These are phyloP conservation scores for Mycena sp. DNA, from an alignment of 1,284 basidiomycete genomes.

Conservation along the genomic window DNA sequence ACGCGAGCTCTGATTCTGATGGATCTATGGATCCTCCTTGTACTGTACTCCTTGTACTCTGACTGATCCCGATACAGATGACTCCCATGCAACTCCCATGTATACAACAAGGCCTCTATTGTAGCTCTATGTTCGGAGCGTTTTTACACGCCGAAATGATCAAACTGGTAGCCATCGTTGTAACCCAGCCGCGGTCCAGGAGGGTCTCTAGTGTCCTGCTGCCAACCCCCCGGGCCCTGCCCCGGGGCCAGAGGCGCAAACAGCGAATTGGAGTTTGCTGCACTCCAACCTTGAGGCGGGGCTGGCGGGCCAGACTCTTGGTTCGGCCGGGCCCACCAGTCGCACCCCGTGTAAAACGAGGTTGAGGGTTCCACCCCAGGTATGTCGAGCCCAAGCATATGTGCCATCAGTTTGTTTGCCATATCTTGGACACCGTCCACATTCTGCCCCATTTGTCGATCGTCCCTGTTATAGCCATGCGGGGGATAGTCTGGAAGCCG, in stretches of 20 bases:
- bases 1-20: not conserved
- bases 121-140: not conserved
- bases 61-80: slow-evolving; percentile 18
- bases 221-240: slow-evolving; percentile 16
- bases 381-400: slow-evolving; percentile 72
- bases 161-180: slow-evolving; percentile 25
- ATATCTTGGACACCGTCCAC: slow-evolving; percentile 63
- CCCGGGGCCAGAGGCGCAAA: slow-evolving; percentile 12
- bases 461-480: slow-evolving; percentile 15
- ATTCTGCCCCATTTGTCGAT: slow-evolving; percentile 35
- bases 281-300: slow-evolving; percentile 14
- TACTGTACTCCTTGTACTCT: slow-evolving; percentile 20
- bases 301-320: slow-evolving; percentile 8
- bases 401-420: slow-evolving; percentile 71
- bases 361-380: slow-evolving; percentile 69
- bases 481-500: slow-evolving; percentile 54
- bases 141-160: slow-evolving; percentile 23
- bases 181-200: slow-evolving; percentile 1
- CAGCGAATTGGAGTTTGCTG: not conserved
- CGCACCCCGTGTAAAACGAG: slow-evolving; percentile 74
- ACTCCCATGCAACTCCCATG: too few species aligned
- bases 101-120: too few species aligned
- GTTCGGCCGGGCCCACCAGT: slow-evolving; percentile 71
- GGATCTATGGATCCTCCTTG: slow-evolving; percentile 7
- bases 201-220: slow-evolving; percentile 7